Evolutionary conservation across 306 rosid genomes (phyloP).

Genomic region (Castanea mollissima): DNA sequence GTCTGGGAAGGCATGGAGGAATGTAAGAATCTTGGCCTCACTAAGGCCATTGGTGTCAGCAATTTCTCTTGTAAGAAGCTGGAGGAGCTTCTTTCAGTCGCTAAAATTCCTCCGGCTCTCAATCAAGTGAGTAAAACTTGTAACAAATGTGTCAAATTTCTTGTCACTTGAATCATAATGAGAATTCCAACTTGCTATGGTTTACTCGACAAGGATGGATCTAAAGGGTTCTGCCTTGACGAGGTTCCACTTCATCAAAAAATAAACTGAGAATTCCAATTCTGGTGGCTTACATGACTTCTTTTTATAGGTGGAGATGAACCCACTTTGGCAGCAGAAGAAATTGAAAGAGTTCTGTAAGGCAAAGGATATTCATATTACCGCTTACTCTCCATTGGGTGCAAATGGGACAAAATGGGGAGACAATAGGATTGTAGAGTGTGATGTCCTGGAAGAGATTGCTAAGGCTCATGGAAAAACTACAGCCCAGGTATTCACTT

Average conservation of each 20-base stretch:
- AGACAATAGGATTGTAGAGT: conserved; percentile 21
- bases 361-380: conserved; percentile 40
- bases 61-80: conserved; percentile 75
- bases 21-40: conserved; percentile 67
- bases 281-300: not conserved
- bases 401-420: conserved; percentile 35
- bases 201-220: too few species aligned
- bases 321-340: conserved; percentile 46
- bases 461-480: conserved; percentile 41
- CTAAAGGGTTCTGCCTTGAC: too few species aligned
- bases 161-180: not conserved
- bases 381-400: conserved; percentile 55
- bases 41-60: conserved; percentile 79
- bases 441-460: conserved; percentile 28
- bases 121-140: conserved; percentile 52
- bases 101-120: conserved; percentile 61
- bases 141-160: not conserved
- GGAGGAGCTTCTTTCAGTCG: conserved; percentile 52
- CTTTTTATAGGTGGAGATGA: conserved; percentile 50
- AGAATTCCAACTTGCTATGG: not conserved
- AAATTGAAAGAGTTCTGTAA: conserved; percentile 39
- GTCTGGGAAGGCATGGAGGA: conserved; percentile 83
- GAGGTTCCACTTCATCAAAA: too few species aligned
- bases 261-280: too few species aligned
- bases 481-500: conserved; percentile 40